These are phyloP conservation scores for Dysphania ambrosioides DNA, from an alignment of 148 eudicot species.

Conservation along the genomic window DNA sequence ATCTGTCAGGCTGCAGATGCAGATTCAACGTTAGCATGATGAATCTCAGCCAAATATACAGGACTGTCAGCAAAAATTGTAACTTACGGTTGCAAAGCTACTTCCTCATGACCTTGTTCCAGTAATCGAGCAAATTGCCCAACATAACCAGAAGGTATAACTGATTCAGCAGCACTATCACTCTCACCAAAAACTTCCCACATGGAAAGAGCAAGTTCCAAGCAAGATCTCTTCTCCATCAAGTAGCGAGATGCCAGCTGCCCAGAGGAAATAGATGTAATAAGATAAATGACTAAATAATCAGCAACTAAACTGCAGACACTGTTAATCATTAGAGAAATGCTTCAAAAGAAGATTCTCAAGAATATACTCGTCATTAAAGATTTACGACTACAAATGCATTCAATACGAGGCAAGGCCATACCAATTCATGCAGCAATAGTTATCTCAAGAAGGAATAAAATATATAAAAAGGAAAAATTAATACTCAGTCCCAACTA, in stretches of 20 bases:
- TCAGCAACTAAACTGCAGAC: neutral
- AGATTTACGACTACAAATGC: slow-evolving; percentile 2
- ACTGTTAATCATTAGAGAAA: neutral
- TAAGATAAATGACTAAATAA: slow-evolving; percentile 1
- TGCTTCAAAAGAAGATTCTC: neutral
- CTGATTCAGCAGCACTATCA: slow-evolving; percentile 68
- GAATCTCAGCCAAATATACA: neutral
- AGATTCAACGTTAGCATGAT: slow-evolving; percentile 4
- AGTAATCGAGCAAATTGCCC: slow-evolving; percentile 91
- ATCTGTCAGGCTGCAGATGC: slow-evolving; percentile 69
- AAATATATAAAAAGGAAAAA: too few relatives aligned
- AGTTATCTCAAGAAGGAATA: neutral
- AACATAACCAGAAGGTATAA: slow-evolving; percentile 67
- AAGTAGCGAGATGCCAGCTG: slow-evolving; percentile 88
- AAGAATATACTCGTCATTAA: neutral
- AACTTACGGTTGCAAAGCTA: slow-evolving; percentile 75
- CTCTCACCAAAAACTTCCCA: slow-evolving; percentile 44
- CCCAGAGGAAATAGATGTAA: slow-evolving; percentile 18
- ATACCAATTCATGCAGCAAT: neutral
- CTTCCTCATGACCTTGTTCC: slow-evolving; percentile 55
- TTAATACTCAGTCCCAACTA: too few relatives aligned
- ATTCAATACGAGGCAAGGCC: neutral
- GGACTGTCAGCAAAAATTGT: slow-evolving; percentile 8
- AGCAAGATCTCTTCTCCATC: slow-evolving; percentile 74
- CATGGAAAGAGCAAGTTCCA: slow-evolving; percentile 80